Evolutionary conservation across 768 basidiomycete genomes (phyloP).

Genomic region (Mycena albidolilacea): DNA sequence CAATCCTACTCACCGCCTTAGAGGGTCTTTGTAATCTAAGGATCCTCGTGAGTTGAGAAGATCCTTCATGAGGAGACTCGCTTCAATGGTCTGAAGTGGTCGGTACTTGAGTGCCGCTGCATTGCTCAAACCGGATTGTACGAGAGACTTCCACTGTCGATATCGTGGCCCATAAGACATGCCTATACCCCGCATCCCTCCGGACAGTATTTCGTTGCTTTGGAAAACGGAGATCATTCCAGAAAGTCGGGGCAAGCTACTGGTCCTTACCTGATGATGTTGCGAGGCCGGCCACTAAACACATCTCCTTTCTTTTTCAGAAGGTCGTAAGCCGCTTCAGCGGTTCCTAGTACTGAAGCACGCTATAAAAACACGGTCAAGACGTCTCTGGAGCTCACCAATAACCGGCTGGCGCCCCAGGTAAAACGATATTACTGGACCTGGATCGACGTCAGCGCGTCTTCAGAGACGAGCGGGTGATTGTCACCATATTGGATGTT

Average conservation of each 20-base stretch:
- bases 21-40: constrained; percentile 12
- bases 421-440: constrained; percentile 21
- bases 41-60: background rate
- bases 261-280: constrained; percentile 47
- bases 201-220: constrained; percentile 49
- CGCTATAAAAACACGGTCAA: background rate
- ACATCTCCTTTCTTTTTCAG: constrained; percentile 52
- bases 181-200: constrained; percentile 50
- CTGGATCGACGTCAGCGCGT: background rate
- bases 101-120: constrained; percentile 29
- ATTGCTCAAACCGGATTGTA: constrained; percentile 20
- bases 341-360: constrained; percentile 46
- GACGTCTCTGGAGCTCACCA: background rate
- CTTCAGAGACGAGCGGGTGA: background rate
- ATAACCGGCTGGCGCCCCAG: constrained; percentile 8
- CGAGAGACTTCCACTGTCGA: constrained; percentile 49
- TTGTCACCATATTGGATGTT: constrained; percentile 38
- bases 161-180: constrained; percentile 52
- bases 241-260: background rate
- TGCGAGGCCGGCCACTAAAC: constrained; percentile 53
- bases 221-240: background rate
- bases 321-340: constrained; percentile 49
- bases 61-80: constrained; percentile 23
- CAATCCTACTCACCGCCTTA: constrained; percentile 6
- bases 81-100: constrained; percentile 36